Conservation (phyloP, 352 stramenopile genomes). For the Globisporangium takayamanum region DNA sequence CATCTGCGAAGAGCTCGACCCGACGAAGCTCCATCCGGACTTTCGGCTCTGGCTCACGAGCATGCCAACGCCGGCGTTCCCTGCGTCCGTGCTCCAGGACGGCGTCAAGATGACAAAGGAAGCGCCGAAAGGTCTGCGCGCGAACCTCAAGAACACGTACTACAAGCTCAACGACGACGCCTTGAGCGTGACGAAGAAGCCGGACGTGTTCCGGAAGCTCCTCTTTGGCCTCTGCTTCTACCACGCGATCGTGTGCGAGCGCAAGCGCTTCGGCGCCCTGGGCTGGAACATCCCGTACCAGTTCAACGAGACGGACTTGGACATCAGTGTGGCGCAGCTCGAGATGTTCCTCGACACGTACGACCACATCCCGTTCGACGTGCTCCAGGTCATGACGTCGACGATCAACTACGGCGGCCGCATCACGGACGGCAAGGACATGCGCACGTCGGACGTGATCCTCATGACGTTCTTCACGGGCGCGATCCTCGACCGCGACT, state of each 20-base stretch:
- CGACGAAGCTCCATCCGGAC: conserved; percentile 82
- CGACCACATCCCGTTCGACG: conserved; percentile 78
- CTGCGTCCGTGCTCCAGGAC: conserved; percentile 92
- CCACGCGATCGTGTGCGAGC: conserved; percentile 91
- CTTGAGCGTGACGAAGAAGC: conserved; percentile 82
- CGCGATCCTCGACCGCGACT: conserved; percentile 67
- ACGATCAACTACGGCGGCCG: conserved; percentile 93
- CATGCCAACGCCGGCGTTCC: conserved; percentile 77
- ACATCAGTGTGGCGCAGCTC: conserved; percentile 82
- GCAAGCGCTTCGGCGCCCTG: conserved; percentile 91
- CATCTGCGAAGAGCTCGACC: conserved; percentile 89
- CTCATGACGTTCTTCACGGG: conserved; percentile 87
- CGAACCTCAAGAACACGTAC: conserved; percentile 93
- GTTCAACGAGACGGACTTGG: conserved; percentile 95
- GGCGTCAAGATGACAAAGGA: conserved; percentile 97
- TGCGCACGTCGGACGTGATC: conserved; percentile 87
- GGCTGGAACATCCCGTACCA: conserved; percentile 97
- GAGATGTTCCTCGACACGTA: conserved; percentile 88
- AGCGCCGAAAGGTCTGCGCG: conserved; percentile 89
- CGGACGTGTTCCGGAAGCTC: conserved; percentile 89
- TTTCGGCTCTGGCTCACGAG: conserved; percentile 94
- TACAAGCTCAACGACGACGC: conserved; percentile 90
- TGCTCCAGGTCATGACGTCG: conserved; percentile 91
- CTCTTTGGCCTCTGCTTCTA: conserved; percentile 92
- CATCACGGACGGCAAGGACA: conserved; percentile 94